A percentile compares a stretch with the other conserved stretches of the same genome.
These are phyloP conservation scores for Rubroboletus satanas DNA, from an alignment of 768 basidiomycete genomes.

Conservation along the genomic window DNA sequence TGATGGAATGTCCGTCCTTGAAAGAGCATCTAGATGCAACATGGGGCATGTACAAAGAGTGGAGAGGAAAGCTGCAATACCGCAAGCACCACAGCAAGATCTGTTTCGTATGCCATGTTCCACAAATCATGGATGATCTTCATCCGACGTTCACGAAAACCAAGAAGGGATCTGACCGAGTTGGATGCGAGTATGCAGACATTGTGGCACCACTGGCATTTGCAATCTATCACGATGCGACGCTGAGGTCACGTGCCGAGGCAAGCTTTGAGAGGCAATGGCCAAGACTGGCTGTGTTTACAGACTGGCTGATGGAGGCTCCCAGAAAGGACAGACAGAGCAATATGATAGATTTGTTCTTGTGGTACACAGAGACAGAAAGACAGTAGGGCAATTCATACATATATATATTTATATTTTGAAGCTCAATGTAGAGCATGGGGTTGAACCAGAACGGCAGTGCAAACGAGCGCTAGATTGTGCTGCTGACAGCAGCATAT, in stretches of 20 bases:
- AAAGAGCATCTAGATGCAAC: not conserved
- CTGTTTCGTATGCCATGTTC: conserved; percentile 8
- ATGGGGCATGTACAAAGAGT: not conserved
- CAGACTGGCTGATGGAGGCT: not conserved
- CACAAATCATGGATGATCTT: not conserved
- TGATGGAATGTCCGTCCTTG: not conserved
- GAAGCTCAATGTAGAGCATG: too few relatives aligned
- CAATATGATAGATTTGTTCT: not conserved
- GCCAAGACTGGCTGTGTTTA: not conserved
- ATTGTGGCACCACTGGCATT: not conserved
- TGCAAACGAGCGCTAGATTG: too few relatives aligned
- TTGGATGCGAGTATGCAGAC: not conserved
- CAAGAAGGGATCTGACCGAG: not conserved
- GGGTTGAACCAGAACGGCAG: too few relatives aligned
- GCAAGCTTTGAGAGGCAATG: too few relatives aligned
- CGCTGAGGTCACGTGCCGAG: not conserved
- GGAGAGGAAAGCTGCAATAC: not conserved
- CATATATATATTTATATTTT: too few relatives aligned
- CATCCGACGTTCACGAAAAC: not conserved
- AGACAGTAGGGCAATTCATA: not conserved
- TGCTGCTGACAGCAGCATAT: too few relatives aligned
- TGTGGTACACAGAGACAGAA: not conserved
- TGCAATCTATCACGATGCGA: not conserved
- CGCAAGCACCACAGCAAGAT: conserved; percentile 3
- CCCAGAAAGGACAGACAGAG: not conserved